Conservation (phyloP, 2,329 filamentous ascomycete species). For the Trichoderma simmonsii region DNA sequence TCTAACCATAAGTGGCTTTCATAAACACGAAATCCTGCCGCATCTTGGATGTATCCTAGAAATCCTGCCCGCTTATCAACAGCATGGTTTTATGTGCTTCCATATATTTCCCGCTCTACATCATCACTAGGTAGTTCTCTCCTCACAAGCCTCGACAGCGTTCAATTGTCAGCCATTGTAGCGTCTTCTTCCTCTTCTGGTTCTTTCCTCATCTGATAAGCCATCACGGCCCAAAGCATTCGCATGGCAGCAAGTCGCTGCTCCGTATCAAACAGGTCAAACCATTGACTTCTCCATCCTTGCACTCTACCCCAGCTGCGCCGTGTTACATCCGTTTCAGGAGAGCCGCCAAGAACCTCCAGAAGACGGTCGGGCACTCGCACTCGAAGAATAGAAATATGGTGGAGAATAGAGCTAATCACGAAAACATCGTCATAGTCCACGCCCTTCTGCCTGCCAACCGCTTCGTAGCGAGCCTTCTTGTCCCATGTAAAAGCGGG, state of each 20-base stretch:
- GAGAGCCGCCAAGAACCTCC: constrained; percentile 49
- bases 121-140: background rate
- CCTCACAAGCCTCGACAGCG: background rate
- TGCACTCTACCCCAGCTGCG: constrained; percentile 52
- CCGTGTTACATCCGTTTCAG: constrained; percentile 31
- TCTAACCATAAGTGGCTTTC: background rate
- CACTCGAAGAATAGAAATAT: constrained; percentile 56
- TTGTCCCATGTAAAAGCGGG: constrained; percentile 59
- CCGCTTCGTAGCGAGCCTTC: constrained; percentile 55
- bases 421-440: constrained; percentile 61
- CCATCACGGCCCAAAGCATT: constrained; percentile 58
- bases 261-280: constrained; percentile 53
- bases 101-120: background rate
- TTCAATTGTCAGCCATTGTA: constrained; percentile 29
- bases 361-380: constrained; percentile 55
- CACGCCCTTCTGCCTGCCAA: constrained; percentile 48
- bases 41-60: background rate
- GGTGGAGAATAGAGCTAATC: constrained; percentile 60
- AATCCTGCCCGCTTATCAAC: background rate
- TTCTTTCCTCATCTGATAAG: constrained; percentile 54
- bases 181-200: constrained; percentile 26
- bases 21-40: background rate
- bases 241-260: constrained; percentile 57
- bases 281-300: constrained; percentile 59
- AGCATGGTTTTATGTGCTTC: background rate